phyloP scores from a whole-genome alignment of 768 basidiomycete species.

The Mycena latifolia region DNA sequence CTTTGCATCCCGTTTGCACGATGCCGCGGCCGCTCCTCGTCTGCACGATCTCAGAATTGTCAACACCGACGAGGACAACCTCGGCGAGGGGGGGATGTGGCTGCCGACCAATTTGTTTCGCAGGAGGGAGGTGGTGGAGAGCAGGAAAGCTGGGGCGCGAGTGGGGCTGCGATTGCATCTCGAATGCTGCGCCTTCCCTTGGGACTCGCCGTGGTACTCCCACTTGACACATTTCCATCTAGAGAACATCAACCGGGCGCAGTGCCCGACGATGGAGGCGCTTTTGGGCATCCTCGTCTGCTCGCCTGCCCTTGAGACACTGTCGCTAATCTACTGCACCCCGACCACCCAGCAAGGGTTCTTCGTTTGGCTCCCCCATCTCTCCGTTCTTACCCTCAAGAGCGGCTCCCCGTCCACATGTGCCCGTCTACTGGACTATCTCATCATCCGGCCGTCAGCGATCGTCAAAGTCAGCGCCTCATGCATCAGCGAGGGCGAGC shows the following conservation, averaged over 20 bases:
- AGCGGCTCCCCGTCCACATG: background rate
- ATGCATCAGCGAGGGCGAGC: background rate
- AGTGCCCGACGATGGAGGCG: constrained; percentile 20
- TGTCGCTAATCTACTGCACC: constrained; percentile 12
- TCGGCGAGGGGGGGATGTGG: constrained; percentile 11
- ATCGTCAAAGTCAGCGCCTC: background rate
- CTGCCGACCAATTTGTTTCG: constrained; percentile 21
- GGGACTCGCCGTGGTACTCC: constrained; percentile 33
- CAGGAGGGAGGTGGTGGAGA: background rate
- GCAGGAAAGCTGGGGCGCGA: background rate
- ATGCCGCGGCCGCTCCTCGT: constrained; percentile 9
- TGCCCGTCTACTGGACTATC: background rate
- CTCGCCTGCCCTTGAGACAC: constrained; percentile 27
- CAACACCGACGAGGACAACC: background rate
- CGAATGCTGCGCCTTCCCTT: constrained; percentile 28
- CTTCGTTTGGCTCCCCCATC: constrained; percentile 22
- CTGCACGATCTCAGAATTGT: constrained; percentile 6
- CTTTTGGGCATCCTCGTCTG: constrained; percentile 12
- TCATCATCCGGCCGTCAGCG: constrained; percentile 19
- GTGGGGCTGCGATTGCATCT: constrained; percentile 17
- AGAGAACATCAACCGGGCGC: background rate
- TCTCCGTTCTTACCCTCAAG: constrained; percentile 12
- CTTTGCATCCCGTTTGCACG: background rate
- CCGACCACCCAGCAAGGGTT: constrained; percentile 22
- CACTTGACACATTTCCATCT: constrained; percentile 32